Conservation (phyloP, 208 protist species). For the Histomonas meleagridis region DNA sequence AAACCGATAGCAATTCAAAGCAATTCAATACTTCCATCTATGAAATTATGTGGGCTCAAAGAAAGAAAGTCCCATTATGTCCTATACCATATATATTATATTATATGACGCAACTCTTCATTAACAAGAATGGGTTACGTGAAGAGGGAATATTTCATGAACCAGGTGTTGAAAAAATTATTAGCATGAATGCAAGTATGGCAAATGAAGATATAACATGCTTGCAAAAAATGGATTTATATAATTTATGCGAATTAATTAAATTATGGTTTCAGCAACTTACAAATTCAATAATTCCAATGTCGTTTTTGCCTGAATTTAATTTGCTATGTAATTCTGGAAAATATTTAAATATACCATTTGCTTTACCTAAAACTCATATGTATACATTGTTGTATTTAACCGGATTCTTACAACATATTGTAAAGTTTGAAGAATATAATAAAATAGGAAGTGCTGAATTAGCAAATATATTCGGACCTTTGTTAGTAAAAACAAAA, state of each 20-base stretch:
- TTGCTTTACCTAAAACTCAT: not conserved
- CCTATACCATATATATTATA: not conserved
- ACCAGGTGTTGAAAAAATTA: not conserved
- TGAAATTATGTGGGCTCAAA: slow-evolving; percentile 4
- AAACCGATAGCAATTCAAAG: too few relatives aligned
- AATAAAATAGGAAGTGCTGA: not conserved
- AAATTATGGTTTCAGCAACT: not conserved
- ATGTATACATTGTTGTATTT: not conserved
- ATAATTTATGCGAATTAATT: not conserved
- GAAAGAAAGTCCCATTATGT: not conserved
- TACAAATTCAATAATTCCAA: not conserved
- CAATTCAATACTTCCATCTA: not conserved
- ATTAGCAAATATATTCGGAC: not conserved
- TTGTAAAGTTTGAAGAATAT: not conserved
- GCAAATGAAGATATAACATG: not conserved
- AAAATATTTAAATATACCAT: not conserved
- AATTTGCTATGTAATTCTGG: not conserved
- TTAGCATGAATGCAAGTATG: not conserved
- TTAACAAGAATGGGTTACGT: not conserved
- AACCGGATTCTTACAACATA: not conserved
- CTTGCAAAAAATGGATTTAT: not conserved
- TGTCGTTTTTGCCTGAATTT: not conserved
- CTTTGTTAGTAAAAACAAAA: too few relatives aligned
- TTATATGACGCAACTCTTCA: not conserved
- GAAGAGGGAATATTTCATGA: not conserved